Evolutionary conservation across 1,284 basidiomycete genomes (phyloP).

Genomic region (Calocybe gambosa): DNA sequence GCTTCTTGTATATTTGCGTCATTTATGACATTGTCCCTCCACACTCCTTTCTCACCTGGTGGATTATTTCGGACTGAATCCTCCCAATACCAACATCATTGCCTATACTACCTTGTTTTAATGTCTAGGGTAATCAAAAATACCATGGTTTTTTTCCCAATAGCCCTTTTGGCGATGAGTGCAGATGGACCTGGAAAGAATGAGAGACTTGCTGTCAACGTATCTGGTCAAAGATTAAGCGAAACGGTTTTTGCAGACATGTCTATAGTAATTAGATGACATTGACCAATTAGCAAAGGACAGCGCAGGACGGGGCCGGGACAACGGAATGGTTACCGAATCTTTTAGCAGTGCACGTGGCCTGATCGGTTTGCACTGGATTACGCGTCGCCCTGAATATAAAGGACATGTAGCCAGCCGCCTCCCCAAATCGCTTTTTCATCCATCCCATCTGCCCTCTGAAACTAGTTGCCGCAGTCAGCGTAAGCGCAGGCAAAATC

Average conservation of each 20-base stretch:
- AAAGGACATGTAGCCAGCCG: slow-evolving; percentile 23
- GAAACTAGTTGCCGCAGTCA: not conserved
- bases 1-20: slow-evolving; percentile 6
- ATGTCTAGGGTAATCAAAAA: slow-evolving; percentile 8
- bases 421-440: slow-evolving; percentile 13
- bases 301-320: not conserved
- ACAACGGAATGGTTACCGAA: slow-evolving; percentile 5
- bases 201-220: not conserved
- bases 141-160: not conserved
- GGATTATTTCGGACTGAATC: slow-evolving; percentile 7
- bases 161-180: not conserved
- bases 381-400: slow-evolving; percentile 35
- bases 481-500: slow-evolving; percentile 10
- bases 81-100: slow-evolving; percentile 2
- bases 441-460: not conserved
- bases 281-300: not conserved
- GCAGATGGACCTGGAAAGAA: not conserved
- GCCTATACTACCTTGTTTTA: slow-evolving; percentile 5
- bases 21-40: not conserved
- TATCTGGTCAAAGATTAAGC: not conserved
- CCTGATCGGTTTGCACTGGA: slow-evolving; percentile 20
- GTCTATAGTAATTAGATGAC: too few relatives aligned
- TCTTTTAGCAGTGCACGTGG: slow-evolving; percentile 19
- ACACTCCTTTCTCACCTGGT: slow-evolving; percentile 8
- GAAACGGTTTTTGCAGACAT: too few relatives aligned